phyloP scores from a whole-genome alignment of 345 rosid species.

The Angophora floribunda region DNA sequence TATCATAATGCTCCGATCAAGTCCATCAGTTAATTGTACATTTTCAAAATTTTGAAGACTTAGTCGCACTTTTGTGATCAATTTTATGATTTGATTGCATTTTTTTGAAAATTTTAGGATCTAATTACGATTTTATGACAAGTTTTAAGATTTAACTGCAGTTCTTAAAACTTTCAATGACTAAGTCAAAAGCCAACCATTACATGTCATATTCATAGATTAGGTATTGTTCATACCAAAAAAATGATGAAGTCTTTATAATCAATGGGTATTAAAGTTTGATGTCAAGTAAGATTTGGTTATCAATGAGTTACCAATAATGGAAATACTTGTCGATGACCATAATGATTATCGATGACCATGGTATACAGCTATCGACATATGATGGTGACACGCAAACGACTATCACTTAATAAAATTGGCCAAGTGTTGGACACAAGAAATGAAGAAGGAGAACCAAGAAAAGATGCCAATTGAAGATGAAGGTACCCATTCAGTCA shows the following conservation, averaged over 20 bases:
- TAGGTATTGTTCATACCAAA: not conserved
- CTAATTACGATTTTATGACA: no score
- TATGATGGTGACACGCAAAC: not conserved
- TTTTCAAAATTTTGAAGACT: no score
- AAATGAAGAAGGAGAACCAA: not conserved
- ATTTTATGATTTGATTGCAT: no score
- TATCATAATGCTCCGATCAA: no score
- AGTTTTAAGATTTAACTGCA: no score
- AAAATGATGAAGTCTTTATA: not conserved
- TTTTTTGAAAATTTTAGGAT: no score
- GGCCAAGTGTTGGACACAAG: not conserved
- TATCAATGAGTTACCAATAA: no score
- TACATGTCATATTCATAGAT: not conserved
- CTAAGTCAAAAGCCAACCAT: no score
- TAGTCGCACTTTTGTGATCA: no score
- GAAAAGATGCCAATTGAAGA: not conserved
- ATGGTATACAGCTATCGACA: not conserved
- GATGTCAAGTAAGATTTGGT: not conserved
- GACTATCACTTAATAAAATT: not conserved
- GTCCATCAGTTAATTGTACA: no score
- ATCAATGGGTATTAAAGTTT: not conserved
- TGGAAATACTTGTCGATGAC: not conserved
- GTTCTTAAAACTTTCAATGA: no score
- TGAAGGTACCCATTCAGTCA: not conserved
- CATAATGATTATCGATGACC: not conserved